Percentiles rank a stretch among this genome's conserved stretches.
These are phyloP conservation scores for Bondarzewia mesenterica DNA, from an alignment of 1,284 basidiomycete species.

Conservation along the genomic window DNA sequence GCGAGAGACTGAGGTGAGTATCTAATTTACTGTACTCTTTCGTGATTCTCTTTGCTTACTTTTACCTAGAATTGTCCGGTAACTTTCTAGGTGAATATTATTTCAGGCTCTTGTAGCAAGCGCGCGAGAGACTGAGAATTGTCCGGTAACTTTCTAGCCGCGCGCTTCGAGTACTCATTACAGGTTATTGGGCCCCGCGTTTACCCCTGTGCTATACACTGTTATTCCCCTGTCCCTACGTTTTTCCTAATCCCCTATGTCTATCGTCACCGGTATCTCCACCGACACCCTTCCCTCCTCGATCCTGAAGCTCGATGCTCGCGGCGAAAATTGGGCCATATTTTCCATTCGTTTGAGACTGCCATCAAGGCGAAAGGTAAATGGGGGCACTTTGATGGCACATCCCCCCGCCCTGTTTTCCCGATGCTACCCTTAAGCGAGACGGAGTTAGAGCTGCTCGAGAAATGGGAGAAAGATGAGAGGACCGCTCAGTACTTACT, in stretches of 20 bases:
- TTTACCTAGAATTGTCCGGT: too few species aligned
- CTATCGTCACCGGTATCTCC: not conserved
- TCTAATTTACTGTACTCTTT: too few species aligned
- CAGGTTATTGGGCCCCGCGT: constrained; percentile 5
- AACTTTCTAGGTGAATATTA: too few species aligned
- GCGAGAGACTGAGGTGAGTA: too few species aligned
- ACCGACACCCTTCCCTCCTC: not conserved
- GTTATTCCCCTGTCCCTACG: not conserved
- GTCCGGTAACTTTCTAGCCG: too few species aligned
- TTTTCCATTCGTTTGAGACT: not conserved
- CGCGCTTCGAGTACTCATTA: too few species aligned
- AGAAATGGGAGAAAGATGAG: not conserved
- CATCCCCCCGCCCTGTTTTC: not conserved
- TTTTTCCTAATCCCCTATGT: not conserved
- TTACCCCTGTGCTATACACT: constrained; percentile 4
- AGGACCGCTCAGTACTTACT: not conserved
- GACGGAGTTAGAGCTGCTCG: not conserved
- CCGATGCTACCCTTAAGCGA: not conserved
- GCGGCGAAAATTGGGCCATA: constrained; percentile 1
- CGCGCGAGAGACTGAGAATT: too few species aligned
- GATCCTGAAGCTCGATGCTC: not conserved
- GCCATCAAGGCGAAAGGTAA: constrained; percentile 10
- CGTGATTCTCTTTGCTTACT: too few species aligned
- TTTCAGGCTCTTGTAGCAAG: too few species aligned
- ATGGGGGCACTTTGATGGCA: constrained; percentile 5